Base-by-base conservation (phyloP, 345 rosid genomes). In the Triadica sebifera region DNA sequence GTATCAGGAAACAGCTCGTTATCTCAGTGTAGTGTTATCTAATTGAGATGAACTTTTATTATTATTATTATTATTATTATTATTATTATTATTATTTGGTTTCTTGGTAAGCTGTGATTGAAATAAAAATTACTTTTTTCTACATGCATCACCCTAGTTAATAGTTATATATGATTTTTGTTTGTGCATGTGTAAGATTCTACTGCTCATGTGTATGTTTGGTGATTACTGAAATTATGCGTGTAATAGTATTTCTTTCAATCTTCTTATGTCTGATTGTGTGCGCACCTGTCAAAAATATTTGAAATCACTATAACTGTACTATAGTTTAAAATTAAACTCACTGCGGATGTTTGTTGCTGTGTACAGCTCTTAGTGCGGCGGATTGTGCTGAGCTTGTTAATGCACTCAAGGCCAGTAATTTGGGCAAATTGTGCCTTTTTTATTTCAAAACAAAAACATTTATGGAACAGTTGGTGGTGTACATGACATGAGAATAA, bases 351-450 rank as follows among this genome's bases (percentile, higher is more conserved):
- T 45, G 6, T 1, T 63, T 19, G 5, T 39, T 64, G 20, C 20
- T 51, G 67, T 58, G 22, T 74, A 41, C 57, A 94, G 98, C 91
- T 78, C 92, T 94, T 71, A 87, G 85, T 78, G 92, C 83, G 15
- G 90, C 73, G 77, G 87, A 81, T 83, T 92, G 97, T 15, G 95
- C 93, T 16, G 97, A 86, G 43, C 95, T 94, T 68, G 97, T 87
- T 58, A 92, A 81, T 74, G 91, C 85, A 72, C 92, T 94, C 47
- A 92, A 89, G 93, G 97, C 58, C 49, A 67, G 71, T 25, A n/a
- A 11, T 22, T 50, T 0, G 51, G 50, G 45, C 1, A 25, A 34
- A 7, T 49, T 67, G 7, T 49, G 45, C 41, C 6, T 25, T 34
- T 20, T 65, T 20, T 0, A 16, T 20, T 19, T 65, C 16, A 2